These are phyloP conservation scores for Fraxinus dipetala DNA, from an alignment of 305 asterid genomes.

Conservation along the genomic window DNA sequence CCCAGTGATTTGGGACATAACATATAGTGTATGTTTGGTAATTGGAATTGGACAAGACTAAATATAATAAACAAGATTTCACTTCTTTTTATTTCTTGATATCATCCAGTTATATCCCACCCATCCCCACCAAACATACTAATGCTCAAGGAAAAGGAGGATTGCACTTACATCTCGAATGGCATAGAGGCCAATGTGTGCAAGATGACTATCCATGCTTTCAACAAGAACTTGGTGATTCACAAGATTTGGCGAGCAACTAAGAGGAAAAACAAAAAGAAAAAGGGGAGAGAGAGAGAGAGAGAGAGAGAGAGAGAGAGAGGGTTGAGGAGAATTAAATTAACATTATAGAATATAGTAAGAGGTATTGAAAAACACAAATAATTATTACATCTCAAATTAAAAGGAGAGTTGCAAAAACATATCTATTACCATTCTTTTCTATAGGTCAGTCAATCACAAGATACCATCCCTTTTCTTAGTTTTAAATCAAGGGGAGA, in stretches of 20 bases:
- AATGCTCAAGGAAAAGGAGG: neutral
- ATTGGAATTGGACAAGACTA: neutral
- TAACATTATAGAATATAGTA: constrained; percentile 7
- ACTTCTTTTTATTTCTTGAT: neutral
- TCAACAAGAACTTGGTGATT: constrained; percentile 94
- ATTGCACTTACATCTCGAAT: constrained; percentile 74
- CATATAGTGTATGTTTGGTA: neutral
- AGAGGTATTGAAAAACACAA: constrained; percentile 6
- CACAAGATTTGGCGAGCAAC: constrained; percentile 90
- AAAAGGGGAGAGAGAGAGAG: no score
- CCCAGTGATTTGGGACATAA: neutral
- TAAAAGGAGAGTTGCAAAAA: neutral
- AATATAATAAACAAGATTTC: neutral
- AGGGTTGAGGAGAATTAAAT: constrained; percentile 12
- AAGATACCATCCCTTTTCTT: neutral
- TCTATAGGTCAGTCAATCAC: neutral
- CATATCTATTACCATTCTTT: neutral
- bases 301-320: no score
- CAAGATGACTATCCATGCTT: constrained; percentile 86
- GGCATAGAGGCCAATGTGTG: constrained; percentile 87
- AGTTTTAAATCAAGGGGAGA: neutral
- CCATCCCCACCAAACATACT: neutral
- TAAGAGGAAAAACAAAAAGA: constrained; percentile 18
- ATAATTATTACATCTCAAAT: neutral
- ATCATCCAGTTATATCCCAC: neutral